Evolutionary conservation across 2,329 filamentous ascomycete genomes (phyloP).

Genomic region (Chrysosphaeria jannelii): DNA sequence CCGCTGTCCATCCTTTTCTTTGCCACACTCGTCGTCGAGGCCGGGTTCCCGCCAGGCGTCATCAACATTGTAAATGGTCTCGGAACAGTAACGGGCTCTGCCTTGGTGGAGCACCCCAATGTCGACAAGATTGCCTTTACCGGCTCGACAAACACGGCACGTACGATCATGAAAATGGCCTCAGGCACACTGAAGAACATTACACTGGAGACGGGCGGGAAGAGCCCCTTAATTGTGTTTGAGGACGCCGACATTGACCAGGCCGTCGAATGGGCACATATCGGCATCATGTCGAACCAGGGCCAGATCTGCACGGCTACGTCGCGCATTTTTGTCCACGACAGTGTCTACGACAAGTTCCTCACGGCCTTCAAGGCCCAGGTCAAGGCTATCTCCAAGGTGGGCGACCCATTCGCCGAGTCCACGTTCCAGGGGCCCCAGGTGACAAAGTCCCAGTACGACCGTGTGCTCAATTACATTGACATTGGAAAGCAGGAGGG

Average conservation of each 20-base stretch:
- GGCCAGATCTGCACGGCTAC: conserved; percentile 52
- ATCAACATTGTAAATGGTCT: conserved; percentile 41
- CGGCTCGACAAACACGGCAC: conserved; percentile 34
- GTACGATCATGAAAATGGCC: conserved; percentile 36
- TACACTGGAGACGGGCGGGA: conserved; percentile 27
- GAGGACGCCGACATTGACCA: conserved; percentile 28
- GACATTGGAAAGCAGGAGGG: conserved; percentile 23
- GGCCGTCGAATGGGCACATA: conserved; percentile 20
- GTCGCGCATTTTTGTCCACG: conserved; percentile 37
- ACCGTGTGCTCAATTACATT: conserved; percentile 31
- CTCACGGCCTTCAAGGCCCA: conserved; percentile 21
- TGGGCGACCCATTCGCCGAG: conserved; percentile 29
- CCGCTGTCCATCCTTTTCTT: conserved; percentile 30
- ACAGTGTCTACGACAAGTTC: conserved; percentile 26
- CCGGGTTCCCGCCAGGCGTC: conserved; percentile 45
- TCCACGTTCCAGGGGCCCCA: conserved; percentile 24
- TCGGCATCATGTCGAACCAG: conserved; percentile 32
- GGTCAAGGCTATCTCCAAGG: conserved; percentile 10
- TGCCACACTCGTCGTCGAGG: conserved; percentile 31
- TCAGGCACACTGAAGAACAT: conserved; percentile 27
- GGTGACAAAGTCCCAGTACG: conserved; percentile 29
- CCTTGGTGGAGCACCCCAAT: conserved; percentile 29
- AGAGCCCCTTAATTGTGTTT: conserved; percentile 26
- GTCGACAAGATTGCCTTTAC: conserved; percentile 52
- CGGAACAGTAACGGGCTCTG: conserved; percentile 32